Evolutionary conservation across 1,284 basidiomycete genomes (phyloP), one percentile per base, ranked within the genome.

Genomic region (Marasmius sp.): DNA sequence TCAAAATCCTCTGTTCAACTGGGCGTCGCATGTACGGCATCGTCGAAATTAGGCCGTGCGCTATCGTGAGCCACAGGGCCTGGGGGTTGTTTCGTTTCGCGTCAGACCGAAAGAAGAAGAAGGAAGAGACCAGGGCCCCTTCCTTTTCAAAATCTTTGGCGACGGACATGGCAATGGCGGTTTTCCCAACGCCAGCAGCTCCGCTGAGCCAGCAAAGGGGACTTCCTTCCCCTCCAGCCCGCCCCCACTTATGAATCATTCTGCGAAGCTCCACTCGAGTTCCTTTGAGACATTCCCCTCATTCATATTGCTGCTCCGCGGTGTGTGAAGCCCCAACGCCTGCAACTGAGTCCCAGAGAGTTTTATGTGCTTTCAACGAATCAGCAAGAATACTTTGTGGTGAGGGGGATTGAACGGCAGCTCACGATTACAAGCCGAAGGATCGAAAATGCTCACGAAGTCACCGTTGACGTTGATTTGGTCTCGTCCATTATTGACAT

Each of bases 81-180:
- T 34, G 16, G 20, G 52, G 45, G n/a, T 56, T 60, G 45, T 56
- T 60, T 9, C 63, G 20, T 12, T 39, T 34, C 1, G 22, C 14
- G 14, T 61, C 50, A 4, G 50, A 22, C 4, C 65, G 63, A 18
- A 49, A 48, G 57, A 69, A 69, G 57, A 65, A 69, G 22, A 27
- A 27, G 27, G 57, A 66, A 6, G 67, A 61, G 4, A 52, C 65
- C 4, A 69, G 59, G 2, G 16, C 38, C 6, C 48, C 51, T 9
- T 33, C 2, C 8, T 58, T 34, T 11, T 48, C 59, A 16, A 36
- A 63, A 12, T 36, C 41, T n/a, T 65, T 38, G 16, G 66, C 64
- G n/a, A 69, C 47, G 0, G 64, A 66, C 27, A 61, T 66, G 0
- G 68, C 67, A 8, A 69, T 64, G 12, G 68, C 57, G 0, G 67